phyloP scores from a whole-genome alignment of 192 early-diverging fungal genomes.

The Coemansia sp. region DNA sequence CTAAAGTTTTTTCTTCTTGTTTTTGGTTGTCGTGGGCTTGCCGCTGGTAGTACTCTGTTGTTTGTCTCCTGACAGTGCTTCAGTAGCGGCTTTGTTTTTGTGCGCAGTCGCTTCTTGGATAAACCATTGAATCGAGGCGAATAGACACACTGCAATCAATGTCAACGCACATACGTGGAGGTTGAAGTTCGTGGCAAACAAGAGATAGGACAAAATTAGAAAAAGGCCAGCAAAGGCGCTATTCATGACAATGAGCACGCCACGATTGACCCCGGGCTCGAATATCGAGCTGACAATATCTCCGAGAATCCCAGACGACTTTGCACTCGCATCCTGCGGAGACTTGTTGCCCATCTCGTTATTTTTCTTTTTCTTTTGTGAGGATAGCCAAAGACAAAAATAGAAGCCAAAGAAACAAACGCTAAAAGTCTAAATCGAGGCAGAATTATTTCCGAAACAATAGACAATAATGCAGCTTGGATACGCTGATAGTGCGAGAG shows the following conservation, averaged over 20 bases:
- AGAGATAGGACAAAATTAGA: constrained; percentile 39
- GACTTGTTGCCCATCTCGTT: neutral
- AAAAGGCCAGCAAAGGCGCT: constrained; percentile 51
- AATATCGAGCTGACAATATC: constrained; percentile 59
- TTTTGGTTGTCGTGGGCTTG: neutral
- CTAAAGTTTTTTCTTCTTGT: constrained; percentile 47
- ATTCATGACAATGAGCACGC: constrained; percentile 56
- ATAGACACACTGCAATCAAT: constrained; percentile 33
- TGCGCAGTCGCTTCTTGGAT: constrained; percentile 20
- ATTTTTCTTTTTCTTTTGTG: neutral
- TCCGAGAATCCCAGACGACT: constrained; percentile 39
- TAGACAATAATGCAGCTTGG: neutral
- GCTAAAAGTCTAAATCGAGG: neutral
- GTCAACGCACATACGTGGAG: constrained; percentile 51
- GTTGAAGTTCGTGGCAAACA: constrained; percentile 49
- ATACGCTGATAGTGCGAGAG: neutral
- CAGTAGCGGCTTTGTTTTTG: constrained; percentile 11
- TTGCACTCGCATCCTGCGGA: constrained; percentile 6
- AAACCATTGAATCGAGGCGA: constrained; percentile 54
- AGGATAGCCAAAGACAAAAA: neutral
- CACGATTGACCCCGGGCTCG: constrained; percentile 57
- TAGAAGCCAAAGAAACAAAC: neutral
- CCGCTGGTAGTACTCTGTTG: neutral
- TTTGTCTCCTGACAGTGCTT: neutral
- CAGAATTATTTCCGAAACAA: neutral